Evolutionary conservation across 1,139 yeast species (phyloP).

Genomic region (Kodamaea alishanica): DNA sequence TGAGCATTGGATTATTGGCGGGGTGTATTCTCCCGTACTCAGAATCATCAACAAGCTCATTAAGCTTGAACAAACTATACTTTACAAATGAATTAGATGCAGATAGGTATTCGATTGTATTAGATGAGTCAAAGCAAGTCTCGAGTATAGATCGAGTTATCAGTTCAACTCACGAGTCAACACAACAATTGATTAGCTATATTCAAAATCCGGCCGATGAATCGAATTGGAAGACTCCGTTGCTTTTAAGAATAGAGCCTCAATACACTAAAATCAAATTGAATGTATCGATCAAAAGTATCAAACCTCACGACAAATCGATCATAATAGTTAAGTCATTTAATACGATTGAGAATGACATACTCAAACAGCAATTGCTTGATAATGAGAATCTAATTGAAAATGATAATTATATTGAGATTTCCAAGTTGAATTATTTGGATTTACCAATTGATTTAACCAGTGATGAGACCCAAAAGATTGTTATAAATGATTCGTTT

Average conservation of each 20-base stretch:
- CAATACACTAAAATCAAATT: constrained; percentile 24
- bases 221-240: constrained; percentile 17
- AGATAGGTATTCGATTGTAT: constrained; percentile 17
- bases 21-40: constrained; percentile 26
- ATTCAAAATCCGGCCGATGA: constrained; percentile 21
- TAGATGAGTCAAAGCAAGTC: constrained; percentile 18
- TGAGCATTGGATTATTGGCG: constrained; percentile 1
- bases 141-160: constrained; percentile 15
- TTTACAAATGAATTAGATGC: constrained; percentile 23
- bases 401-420: constrained; percentile 13
- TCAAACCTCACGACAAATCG: constrained; percentile 13
- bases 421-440: constrained; percentile 28
- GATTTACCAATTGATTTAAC: constrained; percentile 26
- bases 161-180: constrained; percentile 13
- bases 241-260: constrained; percentile 27
- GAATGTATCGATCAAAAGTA: constrained; percentile 21
- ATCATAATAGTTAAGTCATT: constrained; percentile 28
- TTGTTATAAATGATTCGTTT: constrained; percentile 33
- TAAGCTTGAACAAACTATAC: constrained; percentile 22
- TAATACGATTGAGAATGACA: constrained; percentile 8
- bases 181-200: constrained; percentile 20
- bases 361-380: constrained; percentile 9
- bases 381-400: constrained; percentile 3
- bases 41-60: constrained; percentile 14
- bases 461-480: constrained; percentile 19